Conservation (phyloP, 2,329 filamentous ascomycete genomes). For the Cryphonectria parasitica region DNA sequence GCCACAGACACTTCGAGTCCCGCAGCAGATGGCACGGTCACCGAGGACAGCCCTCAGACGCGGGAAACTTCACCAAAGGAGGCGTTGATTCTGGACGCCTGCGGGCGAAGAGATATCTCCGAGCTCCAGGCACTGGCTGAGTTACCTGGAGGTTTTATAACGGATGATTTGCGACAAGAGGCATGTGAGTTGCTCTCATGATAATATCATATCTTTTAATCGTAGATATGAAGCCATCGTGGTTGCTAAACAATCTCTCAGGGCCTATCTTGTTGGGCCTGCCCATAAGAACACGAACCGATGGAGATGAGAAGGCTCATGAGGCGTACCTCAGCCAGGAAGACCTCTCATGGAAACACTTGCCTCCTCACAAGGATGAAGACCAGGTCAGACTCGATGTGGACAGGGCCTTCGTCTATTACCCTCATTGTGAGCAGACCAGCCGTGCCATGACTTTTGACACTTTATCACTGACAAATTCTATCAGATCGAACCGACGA, state of each 20-base stretch:
- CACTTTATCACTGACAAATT: not conserved
- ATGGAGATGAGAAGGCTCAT: constrained; percentile 30
- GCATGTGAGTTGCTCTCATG: constrained; percentile 69
- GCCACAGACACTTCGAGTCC: not conserved
- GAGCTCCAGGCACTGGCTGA: constrained; percentile 62
- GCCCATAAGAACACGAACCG: constrained; percentile 32
- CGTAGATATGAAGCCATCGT: not conserved
- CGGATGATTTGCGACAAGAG: constrained; percentile 68
- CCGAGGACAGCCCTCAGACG: not conserved
- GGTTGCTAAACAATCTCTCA: constrained; percentile 37
- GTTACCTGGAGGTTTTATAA: constrained; percentile 68
- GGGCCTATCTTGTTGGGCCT: constrained; percentile 65
- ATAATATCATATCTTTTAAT: constrained; percentile 1
- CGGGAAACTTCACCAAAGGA: constrained; percentile 38
- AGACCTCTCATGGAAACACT: constrained; percentile 55
- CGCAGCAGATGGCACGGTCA: not conserved
- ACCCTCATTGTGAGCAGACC: constrained; percentile 72
- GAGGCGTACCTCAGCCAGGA: constrained; percentile 31
- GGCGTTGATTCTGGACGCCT: constrained; percentile 61
- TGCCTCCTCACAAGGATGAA: constrained; percentile 83
- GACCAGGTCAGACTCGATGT: constrained; percentile 92
- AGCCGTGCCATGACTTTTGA: not conserved
- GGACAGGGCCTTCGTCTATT: constrained; percentile 95
- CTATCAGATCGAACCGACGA: constrained; percentile 66
- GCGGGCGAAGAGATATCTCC: constrained; percentile 59